A percentile compares a stretch with the other conserved stretches of the same genome.
Evolutionary conservation across 129 eudicot genomes (phyloP).

Genomic region (Flaveria robusta): DNA sequence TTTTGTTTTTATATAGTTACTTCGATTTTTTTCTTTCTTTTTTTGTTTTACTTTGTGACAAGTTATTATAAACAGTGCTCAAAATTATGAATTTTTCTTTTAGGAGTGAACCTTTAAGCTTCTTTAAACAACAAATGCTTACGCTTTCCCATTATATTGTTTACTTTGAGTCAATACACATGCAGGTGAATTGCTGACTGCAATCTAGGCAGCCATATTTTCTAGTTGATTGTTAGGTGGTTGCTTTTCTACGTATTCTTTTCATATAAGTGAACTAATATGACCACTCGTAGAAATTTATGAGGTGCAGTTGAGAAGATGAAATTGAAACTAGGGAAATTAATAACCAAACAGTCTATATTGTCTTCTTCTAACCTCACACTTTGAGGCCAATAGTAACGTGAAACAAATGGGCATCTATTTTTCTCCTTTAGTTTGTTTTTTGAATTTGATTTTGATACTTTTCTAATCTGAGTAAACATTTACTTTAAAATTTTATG

Average conservation of each 20-base stretch:
- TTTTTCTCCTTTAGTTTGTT: not conserved
- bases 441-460: not conserved
- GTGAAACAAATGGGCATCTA: not conserved
- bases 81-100: not conserved
- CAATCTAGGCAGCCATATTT: not conserved
- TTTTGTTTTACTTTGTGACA: not conserved
- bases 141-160: not conserved
- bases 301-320: constrained; percentile 11
- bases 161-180: constrained; percentile 9
- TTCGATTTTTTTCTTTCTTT: not conserved
- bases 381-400: not conserved
- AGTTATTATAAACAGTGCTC: not conserved
- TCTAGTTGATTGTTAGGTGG: constrained; percentile 18
- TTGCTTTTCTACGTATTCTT: constrained; percentile 7
- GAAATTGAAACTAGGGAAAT: constrained; percentile 1
- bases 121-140: constrained; percentile 2
- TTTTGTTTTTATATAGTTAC: not conserved
- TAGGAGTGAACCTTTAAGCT: not conserved
- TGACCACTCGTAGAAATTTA: not conserved
- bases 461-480: not conserved
- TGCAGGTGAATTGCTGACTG: constrained; percentile 20
- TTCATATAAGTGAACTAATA: constrained; percentile 5
- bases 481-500: not conserved
- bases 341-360: not conserved
- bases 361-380: constrained; percentile 2